Conservation (phyloP, 768 basidiomycete species). For the Jaapia argillacea region DNA sequence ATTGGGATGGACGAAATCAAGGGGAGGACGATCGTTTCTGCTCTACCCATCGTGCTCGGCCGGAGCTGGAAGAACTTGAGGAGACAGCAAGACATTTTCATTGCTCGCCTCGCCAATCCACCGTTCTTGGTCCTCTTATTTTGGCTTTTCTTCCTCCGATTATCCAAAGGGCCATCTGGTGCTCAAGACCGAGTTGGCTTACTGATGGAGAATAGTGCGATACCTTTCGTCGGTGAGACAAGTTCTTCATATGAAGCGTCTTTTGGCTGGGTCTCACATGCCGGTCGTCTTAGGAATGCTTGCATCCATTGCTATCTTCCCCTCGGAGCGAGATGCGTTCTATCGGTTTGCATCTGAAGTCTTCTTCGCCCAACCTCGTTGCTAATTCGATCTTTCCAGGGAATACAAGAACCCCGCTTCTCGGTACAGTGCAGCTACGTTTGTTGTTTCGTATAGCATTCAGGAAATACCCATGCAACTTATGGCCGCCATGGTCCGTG, state of each 20-base stretch:
- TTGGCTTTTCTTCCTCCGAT: slow-evolving; percentile 25
- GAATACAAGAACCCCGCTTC: not conserved
- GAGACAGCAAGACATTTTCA: slow-evolving; percentile 24
- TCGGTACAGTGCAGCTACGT: slow-evolving; percentile 25
- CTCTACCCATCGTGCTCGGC: slow-evolving; percentile 26
- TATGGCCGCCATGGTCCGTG: slow-evolving; percentile 10
- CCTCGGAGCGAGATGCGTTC: slow-evolving; percentile 30
- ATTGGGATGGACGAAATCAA: slow-evolving; percentile 8
- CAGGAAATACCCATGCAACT: slow-evolving; percentile 15
- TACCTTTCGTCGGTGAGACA: slow-evolving; percentile 24
- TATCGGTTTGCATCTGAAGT: slow-evolving; percentile 7
- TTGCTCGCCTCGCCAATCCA: slow-evolving; percentile 10
- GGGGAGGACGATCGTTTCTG: slow-evolving; percentile 20
- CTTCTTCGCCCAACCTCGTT: not conserved
- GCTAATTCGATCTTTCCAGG: not conserved
- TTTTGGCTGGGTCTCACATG: too few relatives aligned
- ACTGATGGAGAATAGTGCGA: slow-evolving; percentile 15
- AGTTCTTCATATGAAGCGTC: not conserved
- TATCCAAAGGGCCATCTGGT: slow-evolving; percentile 23
- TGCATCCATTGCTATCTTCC: slow-evolving; percentile 25
- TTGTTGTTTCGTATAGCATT: slow-evolving; percentile 17
- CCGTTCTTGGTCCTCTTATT: slow-evolving; percentile 17
- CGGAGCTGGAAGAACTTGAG: slow-evolving; percentile 28
- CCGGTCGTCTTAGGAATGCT: slow-evolving; percentile 6
- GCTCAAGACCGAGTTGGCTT: slow-evolving; percentile 31